A percentile compares a stretch with the other conserved stretches of the same genome.
phyloP scores from a whole-genome alignment of 139 green algal species.

The Eudorina sp. region DNA sequence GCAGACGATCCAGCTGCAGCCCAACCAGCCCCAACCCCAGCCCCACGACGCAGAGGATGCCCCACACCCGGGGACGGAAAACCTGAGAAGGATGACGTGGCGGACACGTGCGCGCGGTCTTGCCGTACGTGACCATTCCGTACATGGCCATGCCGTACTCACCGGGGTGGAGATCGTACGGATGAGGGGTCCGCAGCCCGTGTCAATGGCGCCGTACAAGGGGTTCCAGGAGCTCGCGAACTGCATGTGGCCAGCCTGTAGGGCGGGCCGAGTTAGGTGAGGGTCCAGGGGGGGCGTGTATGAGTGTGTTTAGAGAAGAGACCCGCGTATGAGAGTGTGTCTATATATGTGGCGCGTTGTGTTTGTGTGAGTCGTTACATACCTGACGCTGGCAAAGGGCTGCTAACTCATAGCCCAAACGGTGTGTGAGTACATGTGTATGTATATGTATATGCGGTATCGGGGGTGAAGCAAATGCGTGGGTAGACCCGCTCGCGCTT shows the following conservation, averaged over 20 bases:
- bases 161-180: neutral
- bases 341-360: neutral
- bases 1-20: too few relatives aligned
- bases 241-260: neutral
- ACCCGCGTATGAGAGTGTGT: neutral
- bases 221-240: neutral
- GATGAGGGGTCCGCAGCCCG: too few relatives aligned
- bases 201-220: neutral
- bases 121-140: too few relatives aligned
- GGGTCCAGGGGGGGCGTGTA: neutral
- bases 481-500: too few relatives aligned
- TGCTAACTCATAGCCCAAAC: neutral
- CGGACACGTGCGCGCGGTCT: too few relatives aligned
- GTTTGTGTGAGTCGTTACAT: neutral
- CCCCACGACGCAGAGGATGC: too few relatives aligned
- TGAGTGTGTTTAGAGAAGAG: neutral
- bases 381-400: neutral
- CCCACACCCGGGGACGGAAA: too few relatives aligned
- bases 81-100: too few relatives aligned
- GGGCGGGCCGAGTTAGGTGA: too few relatives aligned
- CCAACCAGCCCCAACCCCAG: too few relatives aligned
- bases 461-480: too few relatives aligned
- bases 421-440: neutral
- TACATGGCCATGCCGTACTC: neutral
- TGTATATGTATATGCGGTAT: too few relatives aligned